A percentile compares a stretch with the other conserved stretches of the same genome.
These are phyloP conservation scores for Gastrolobium villosum DNA, from an alignment of 306 rosid species.

Conservation along the genomic window DNA sequence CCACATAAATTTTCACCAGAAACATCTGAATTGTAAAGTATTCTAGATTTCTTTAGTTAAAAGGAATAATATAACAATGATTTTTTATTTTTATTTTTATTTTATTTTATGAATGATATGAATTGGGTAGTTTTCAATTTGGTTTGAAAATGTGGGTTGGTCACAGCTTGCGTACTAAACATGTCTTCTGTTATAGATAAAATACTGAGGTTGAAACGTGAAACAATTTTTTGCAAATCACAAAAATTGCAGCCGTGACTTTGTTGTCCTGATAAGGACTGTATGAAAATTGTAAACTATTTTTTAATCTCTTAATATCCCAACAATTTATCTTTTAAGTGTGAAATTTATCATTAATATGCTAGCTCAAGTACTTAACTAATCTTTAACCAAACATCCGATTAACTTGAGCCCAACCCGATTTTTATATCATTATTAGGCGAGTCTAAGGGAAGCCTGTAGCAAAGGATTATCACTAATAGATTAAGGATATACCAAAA, in stretches of 20 bases:
- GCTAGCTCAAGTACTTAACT: too few species aligned
- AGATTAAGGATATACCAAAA: too few species aligned
- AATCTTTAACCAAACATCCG: too few species aligned
- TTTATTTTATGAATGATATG: not conserved
- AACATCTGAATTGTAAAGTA: not conserved
- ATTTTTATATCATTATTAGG: too few species aligned
- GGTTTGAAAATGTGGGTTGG: constrained; percentile 14
- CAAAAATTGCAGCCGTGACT: not conserved
- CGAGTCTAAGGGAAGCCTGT: too few species aligned
- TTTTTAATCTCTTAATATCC: too few species aligned
- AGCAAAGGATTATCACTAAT: too few species aligned
- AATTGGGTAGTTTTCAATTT: not conserved
- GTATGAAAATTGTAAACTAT: not conserved
- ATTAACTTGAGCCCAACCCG: too few species aligned
- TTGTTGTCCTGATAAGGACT: constrained; percentile 37
- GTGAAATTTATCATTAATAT: too few species aligned
- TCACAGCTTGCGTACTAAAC: constrained; percentile 27
- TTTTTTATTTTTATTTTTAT: not conserved
- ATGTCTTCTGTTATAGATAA: not conserved
- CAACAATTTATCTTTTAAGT: too few species aligned
- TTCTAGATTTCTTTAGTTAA: not conserved
- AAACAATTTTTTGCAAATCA: not conserved
- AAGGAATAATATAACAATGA: not conserved
- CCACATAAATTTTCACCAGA: too few species aligned
- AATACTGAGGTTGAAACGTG: not conserved